A percentile compares a stretch with the other conserved stretches of the same genome.
phyloP scores from a whole-genome alignment of 257 asterid species.

The Nicotiana tomentosiformis region DNA sequence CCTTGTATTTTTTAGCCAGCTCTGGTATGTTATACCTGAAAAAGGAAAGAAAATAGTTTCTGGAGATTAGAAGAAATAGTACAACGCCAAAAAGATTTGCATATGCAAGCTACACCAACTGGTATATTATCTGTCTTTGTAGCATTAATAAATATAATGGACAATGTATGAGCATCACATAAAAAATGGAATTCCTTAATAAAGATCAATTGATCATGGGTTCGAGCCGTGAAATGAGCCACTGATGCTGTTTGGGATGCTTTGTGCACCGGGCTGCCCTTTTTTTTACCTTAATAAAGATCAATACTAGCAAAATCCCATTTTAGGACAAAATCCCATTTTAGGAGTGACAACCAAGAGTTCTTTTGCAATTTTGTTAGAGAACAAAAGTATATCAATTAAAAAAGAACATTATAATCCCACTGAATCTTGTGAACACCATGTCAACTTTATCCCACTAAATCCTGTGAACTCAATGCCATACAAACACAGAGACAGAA shows the following conservation, averaged over 20 bases:
- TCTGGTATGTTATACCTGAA: constrained; percentile 84
- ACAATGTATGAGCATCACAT: too few relatives aligned
- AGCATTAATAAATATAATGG: too few relatives aligned
- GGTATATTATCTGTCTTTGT: not conserved
- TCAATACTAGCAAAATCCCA: not conserved
- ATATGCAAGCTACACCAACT: not conserved
- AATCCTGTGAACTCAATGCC: not conserved
- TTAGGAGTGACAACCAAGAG: not conserved
- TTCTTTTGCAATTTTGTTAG: too few relatives aligned
- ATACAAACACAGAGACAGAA: not conserved
- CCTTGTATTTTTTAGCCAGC: constrained; percentile 74
- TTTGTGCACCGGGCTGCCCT: too few relatives aligned
- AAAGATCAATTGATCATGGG: too few relatives aligned
- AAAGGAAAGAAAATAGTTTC: not conserved
- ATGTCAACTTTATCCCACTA: not conserved
- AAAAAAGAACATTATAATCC: not conserved
- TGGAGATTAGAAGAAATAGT: not conserved
- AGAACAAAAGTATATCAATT: too few relatives aligned
- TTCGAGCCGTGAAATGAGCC: too few relatives aligned
- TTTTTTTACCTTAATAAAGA: too few relatives aligned
- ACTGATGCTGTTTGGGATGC: too few relatives aligned
- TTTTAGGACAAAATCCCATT: not conserved
- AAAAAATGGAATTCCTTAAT: not conserved
- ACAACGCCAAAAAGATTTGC: not conserved
- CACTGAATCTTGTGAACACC: not conserved